A percentile compares a stretch with the other conserved stretches of the same genome.
Evolutionary conservation across 345 rosid genomes (phyloP).

Genomic region (Cardiospermum halicacabum): DNA sequence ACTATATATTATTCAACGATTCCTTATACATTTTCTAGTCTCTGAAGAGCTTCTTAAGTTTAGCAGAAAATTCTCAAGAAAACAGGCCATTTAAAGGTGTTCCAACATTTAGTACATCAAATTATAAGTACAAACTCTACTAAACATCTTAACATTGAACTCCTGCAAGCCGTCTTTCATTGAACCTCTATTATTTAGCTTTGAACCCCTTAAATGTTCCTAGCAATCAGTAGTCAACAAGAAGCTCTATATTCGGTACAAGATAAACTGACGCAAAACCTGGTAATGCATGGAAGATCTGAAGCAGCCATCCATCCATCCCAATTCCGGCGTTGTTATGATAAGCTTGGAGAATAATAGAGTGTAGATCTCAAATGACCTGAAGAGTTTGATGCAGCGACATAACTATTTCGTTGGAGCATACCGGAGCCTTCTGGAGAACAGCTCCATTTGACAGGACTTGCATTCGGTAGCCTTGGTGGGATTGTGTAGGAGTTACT

Average conservation of each 20-base stretch:
- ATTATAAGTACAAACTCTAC: constrained; percentile 23
- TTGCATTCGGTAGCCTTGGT: constrained; percentile 26
- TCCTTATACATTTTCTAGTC: constrained; percentile 31
- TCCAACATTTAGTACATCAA: constrained; percentile 18
- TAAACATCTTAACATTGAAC: constrained; percentile 13
- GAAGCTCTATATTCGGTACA: constrained; percentile 15
- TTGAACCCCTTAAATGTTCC: constrained; percentile 11
- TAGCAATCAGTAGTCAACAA: not conserved
- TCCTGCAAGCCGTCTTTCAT: constrained; percentile 15
- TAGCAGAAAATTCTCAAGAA: constrained; percentile 22
- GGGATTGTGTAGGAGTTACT: constrained; percentile 21
- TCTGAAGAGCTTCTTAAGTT: constrained; percentile 15
- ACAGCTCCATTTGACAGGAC: constrained; percentile 37
- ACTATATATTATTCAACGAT: constrained; percentile 32
- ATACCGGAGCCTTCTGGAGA: constrained; percentile 29
- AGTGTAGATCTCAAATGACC: constrained; percentile 29
- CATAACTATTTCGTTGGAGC: constrained; percentile 31
- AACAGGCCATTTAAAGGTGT: constrained; percentile 20
- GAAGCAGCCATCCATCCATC: constrained; percentile 12
- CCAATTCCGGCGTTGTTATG: constrained; percentile 17
- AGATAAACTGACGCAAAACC: not conserved
- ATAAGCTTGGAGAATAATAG: constrained; percentile 40
- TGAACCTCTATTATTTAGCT: constrained; percentile 19
- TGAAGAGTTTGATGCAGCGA: constrained; percentile 29
- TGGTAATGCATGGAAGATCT: constrained; percentile 1